Base-by-base conservation (phyloP, 768 basidiomycete species). In the Suillus variegatus region DNA sequence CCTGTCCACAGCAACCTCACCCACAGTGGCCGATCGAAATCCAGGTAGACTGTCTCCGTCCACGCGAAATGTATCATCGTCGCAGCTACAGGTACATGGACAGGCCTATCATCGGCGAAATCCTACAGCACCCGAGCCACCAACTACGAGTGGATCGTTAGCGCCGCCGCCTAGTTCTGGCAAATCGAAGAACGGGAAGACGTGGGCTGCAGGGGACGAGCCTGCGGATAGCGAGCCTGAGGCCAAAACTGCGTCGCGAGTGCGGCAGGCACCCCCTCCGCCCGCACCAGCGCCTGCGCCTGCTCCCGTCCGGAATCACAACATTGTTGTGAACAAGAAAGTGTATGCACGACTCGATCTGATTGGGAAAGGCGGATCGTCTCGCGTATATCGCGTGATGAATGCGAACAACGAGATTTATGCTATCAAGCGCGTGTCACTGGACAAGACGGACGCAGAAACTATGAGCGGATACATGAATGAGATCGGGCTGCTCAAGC, bases 381-480 rank as follows among this genome's bases (percentile, higher is more conserved):
- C 95, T n/a, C 91, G 93, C 57, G 97, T 99, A 47, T 99, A 90
- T 76, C 91, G 94, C 28, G 95, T 97, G 9, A 83, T 98, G 74
- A 92, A 87, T 73, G 80, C 84, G 47, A 80, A 84, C 55, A 92
- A 86, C 70, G 89, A 92, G 72, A 82, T 99, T 43, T 94, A 86
- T 71, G 97, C 97, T 12, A 85, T 99, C 74, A 99, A 99, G 76
- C 89, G 92, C 63, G 96, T 99, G 44, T 87, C 92, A 18, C 82
- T 99, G 25, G 94, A 97, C 75, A 90, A 90, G 73, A 91, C 91
- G 7, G 97, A 99, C 69, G 76, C 87, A 3, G 95, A 97, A 68
- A 93, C 94, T 22, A 90, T 97, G 80, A 87, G 84, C 66, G 91
- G 94, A 16, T 99, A 97, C 77, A 92, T 94, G 86, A 98, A 98